Conservation (phyloP, 352 stramenopile genomes). For the Pythium apleroticum region DNA sequence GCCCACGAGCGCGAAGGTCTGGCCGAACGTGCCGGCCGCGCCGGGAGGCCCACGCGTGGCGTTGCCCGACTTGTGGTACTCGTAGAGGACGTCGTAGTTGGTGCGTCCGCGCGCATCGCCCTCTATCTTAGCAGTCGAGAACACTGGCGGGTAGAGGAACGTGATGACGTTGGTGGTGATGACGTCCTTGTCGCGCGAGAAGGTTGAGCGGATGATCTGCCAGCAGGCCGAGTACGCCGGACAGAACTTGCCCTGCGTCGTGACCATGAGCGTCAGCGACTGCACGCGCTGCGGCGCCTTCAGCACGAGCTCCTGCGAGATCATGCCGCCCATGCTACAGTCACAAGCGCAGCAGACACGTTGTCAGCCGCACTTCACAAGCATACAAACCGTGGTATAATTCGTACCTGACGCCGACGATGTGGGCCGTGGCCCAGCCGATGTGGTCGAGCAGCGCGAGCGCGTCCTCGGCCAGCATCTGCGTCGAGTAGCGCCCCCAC, state of each 20-base stretch:
- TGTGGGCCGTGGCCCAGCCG: constrained; percentile 35
- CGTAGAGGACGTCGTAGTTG: background rate
- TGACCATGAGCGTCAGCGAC: constrained; percentile 48
- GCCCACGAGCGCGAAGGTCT: constrained; percentile 32
- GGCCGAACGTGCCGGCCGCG: constrained; percentile 18
- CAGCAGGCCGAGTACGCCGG: constrained; percentile 9
- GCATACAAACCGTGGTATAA: too few species aligned
- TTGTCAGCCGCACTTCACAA: background rate
- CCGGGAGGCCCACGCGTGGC: background rate
- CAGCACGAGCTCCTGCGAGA: constrained; percentile 43
- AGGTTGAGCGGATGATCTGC: background rate
- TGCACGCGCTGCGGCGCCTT: constrained; percentile 34
- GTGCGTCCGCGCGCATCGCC: background rate
- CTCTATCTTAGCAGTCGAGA: background rate
- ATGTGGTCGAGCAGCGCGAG: constrained; percentile 43
- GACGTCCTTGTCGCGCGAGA: background rate
- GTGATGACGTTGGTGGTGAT: constrained; percentile 3
- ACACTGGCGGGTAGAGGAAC: background rate
- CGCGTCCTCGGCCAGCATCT: constrained; percentile 42
- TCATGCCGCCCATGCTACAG: constrained; percentile 58
- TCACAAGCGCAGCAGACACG: background rate
- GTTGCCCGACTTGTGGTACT: background rate
- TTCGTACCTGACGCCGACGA: constrained; percentile 40
- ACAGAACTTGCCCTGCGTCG: constrained; percentile 35
- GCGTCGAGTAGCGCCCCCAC: constrained; percentile 40